phyloP scores from a whole-genome alignment of 352 stramenopile species.

The Lagenidium giganteum region DNA sequence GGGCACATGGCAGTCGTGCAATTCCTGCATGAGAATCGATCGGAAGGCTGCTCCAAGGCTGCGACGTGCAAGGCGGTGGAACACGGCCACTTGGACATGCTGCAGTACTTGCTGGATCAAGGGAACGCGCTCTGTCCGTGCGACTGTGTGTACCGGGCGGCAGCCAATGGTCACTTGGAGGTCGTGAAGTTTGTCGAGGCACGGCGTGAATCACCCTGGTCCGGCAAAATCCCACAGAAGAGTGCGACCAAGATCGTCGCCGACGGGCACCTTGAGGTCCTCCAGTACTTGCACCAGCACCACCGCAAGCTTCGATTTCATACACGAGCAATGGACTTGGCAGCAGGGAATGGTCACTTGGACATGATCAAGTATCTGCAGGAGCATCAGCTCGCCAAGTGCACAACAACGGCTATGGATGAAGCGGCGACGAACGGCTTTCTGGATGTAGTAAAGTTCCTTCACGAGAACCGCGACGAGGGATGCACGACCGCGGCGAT shows the following conservation, averaged over 20 bases:
- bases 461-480: slow-evolving; percentile 10
- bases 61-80: slow-evolving; percentile 16
- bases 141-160: slow-evolving; percentile 18
- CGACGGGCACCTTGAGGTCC: slow-evolving; percentile 35
- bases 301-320: slow-evolving; percentile 3
- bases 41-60: slow-evolving; percentile 7
- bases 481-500: slow-evolving; percentile 18
- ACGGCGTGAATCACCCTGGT: too few species aligned
- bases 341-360: slow-evolving; percentile 13
- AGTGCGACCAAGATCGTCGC: slow-evolving; percentile 42
- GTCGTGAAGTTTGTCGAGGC: slow-evolving; percentile 10
- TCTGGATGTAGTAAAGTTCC: slow-evolving; percentile 13
- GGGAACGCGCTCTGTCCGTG: too few species aligned
- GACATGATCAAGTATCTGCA: slow-evolving; percentile 11
- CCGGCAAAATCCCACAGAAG: slow-evolving; percentile 27
- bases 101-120: too few species aligned
- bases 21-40: slow-evolving; percentile 19
- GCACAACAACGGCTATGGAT: slow-evolving; percentile 20
- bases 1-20: slow-evolving; percentile 47
- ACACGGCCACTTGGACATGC: slow-evolving; percentile 16
- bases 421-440: slow-evolving; percentile 12
- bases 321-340: slow-evolving; percentile 12
- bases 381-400: slow-evolving; percentile 10
- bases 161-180: slow-evolving; percentile 14
- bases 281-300: slow-evolving; percentile 21